phyloP scores from a whole-genome alignment of 805 yeast species.

The Starmerella potacharoeniae region DNA sequence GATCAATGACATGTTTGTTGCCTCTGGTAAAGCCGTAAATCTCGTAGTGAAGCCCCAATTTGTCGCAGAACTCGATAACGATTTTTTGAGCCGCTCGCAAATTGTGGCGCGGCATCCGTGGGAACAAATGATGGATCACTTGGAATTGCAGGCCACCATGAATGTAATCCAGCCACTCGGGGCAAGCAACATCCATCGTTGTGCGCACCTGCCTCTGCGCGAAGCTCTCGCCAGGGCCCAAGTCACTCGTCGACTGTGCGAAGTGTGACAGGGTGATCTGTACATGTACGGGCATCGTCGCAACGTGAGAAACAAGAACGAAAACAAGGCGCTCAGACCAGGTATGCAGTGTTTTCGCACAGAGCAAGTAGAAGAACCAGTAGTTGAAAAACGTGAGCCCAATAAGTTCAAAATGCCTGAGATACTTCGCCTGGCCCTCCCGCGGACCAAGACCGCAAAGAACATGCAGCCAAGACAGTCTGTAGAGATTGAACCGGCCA shows the following conservation, averaged over 20 bases:
- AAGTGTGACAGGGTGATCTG: constrained; percentile 83
- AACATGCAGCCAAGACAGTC: constrained; percentile 69
- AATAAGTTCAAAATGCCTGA: constrained; percentile 61
- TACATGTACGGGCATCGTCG: constrained; percentile 87
- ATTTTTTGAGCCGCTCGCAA: constrained; percentile 61
- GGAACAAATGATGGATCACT: constrained; percentile 81
- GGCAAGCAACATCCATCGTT: constrained; percentile 92
- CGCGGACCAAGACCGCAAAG: constrained; percentile 68
- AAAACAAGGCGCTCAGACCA: constrained; percentile 45
- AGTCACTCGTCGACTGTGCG: constrained; percentile 85
- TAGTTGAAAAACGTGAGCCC: constrained; percentile 61
- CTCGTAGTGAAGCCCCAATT: constrained; percentile 66
- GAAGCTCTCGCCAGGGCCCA: constrained; percentile 71
- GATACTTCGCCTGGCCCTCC: constrained; percentile 76
- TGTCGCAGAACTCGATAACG: constrained; percentile 63
- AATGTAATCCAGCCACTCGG: constrained; percentile 79
- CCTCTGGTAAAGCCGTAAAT: constrained; percentile 79
- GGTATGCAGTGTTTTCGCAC: constrained; percentile 42
- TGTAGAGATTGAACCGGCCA: constrained; percentile 76
- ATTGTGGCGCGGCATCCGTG: constrained; percentile 80
- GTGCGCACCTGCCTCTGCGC: constrained; percentile 73
- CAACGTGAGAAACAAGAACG: constrained; percentile 60
- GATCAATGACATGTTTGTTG: constrained; percentile 55
- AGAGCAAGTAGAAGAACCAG: constrained; percentile 68
- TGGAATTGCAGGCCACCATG: constrained; percentile 92